Evolutionary conservation across 345 rosid genomes (phyloP).

Genomic region (Clausena lansium): DNA sequence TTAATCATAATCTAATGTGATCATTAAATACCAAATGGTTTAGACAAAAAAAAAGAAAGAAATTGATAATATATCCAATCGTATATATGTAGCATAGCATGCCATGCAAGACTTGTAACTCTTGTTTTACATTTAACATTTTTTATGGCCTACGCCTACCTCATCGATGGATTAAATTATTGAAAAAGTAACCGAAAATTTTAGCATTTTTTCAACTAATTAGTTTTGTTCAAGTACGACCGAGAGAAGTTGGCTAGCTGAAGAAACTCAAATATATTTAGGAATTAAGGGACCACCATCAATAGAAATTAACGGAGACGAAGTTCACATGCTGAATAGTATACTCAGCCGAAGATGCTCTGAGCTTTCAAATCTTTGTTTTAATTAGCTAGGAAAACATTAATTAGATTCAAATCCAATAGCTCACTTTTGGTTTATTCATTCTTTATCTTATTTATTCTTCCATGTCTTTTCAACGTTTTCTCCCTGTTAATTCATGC

Average conservation of each 20-base stretch:
- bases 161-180: neutral
- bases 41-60: too few species aligned
- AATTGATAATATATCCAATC: neutral
- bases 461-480: constrained; percentile 9
- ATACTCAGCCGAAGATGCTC: neutral
- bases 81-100: neutral
- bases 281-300: neutral
- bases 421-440: neutral
- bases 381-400: neutral
- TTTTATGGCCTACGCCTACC: neutral
- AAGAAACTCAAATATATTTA: neutral
- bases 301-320: constrained; percentile 16
- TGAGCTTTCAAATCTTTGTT: neutral
- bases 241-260: neutral
- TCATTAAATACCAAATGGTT: too few species aligned
- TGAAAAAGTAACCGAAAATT: neutral
- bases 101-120: neutral
- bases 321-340: constrained; percentile 30
- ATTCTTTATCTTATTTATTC: neutral
- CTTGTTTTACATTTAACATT: neutral
- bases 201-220: neutral
- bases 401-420: neutral
- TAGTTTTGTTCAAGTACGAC: neutral
- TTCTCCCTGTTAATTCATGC: neutral
- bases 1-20: too few species aligned